Evolutionary conservation across 2,329 filamentous ascomycete genomes (phyloP).

Genomic region (Thyridium curvatum): DNA sequence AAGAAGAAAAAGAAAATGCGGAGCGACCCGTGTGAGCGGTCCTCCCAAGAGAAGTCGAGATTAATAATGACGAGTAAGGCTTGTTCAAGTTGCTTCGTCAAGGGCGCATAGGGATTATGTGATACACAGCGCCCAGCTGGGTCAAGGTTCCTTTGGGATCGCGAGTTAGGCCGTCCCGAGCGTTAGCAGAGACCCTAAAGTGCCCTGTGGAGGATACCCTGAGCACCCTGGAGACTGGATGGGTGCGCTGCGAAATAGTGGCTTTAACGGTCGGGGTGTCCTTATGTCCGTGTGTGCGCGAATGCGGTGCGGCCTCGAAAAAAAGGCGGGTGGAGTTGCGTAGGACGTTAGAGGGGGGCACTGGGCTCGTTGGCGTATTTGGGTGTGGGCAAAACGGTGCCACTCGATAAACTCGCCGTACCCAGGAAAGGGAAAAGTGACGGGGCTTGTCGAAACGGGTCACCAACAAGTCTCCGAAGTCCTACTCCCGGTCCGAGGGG

Average conservation of each 20-base stretch:
- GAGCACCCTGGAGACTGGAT: too few species aligned
- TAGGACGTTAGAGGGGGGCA: too few species aligned
- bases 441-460: too few species aligned
- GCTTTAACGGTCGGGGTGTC: slow-evolving; percentile 7
- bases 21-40: not conserved
- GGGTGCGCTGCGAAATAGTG: not conserved
- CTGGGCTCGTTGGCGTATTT: too few species aligned
- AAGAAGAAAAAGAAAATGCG: slow-evolving; percentile 2
- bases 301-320: too few species aligned
- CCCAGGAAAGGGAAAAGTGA: too few species aligned
- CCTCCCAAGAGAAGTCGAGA: not conserved
- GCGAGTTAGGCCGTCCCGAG: not conserved
- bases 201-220: not conserved
- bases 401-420: too few species aligned
- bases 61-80: slow-evolving; percentile 6
- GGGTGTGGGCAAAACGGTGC: too few species aligned
- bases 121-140: not conserved
- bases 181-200: not conserved
- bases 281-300: slow-evolving; percentile 7
- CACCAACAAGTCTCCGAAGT: too few species aligned
- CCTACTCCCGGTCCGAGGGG: too few species aligned
- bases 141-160: not conserved
- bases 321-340: too few species aligned
- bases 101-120: slow-evolving; percentile 1
- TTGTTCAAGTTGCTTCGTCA: not conserved